Percentiles rank a stretch among this genome's conserved stretches.
These are phyloP conservation scores for Sedum album DNA, from an alignment of 164 flowering plant genomes.

Conservation along the genomic window DNA sequence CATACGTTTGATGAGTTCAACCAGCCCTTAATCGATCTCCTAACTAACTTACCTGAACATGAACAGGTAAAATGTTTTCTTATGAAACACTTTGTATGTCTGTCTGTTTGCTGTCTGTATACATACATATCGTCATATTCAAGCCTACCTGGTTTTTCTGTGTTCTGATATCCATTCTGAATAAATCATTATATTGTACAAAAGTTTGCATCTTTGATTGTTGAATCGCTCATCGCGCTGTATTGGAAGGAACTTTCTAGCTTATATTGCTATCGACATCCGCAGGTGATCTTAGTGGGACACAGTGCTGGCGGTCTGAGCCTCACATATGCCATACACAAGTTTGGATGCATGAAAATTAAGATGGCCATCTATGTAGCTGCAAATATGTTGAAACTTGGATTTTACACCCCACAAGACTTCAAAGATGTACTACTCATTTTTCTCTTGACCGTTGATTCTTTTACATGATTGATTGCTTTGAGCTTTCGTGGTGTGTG, in stretches of 20 bases:
- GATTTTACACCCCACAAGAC: conserved; percentile 16
- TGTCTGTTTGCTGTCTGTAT: not conserved
- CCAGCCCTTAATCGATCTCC: conserved; percentile 10
- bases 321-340: not conserved
- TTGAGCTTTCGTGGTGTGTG: not conserved
- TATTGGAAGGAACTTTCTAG: no score
- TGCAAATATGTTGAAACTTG: conserved; percentile 19
- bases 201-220: not conserved
- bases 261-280: not conserved
- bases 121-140: no score
- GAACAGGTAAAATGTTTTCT: not conserved
- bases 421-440: conserved; percentile 11
- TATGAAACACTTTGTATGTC: not conserved
- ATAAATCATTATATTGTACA: no score
- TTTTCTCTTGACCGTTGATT: not conserved
- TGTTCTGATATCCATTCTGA: not conserved
- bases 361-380: conserved; percentile 19
- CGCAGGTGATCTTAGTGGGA: not conserved
- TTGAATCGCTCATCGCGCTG: no score
- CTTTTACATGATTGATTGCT: not conserved
- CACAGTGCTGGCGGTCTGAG: conserved; percentile 13
- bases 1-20: conserved; percentile 20
- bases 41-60: not conserved
- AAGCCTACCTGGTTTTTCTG: no score
- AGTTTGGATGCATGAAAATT: conserved; percentile 10